These are phyloP conservation scores for Yamadazyma aaseri DNA, from an alignment of 1,139 yeast genomes.

Conservation along the genomic window DNA sequence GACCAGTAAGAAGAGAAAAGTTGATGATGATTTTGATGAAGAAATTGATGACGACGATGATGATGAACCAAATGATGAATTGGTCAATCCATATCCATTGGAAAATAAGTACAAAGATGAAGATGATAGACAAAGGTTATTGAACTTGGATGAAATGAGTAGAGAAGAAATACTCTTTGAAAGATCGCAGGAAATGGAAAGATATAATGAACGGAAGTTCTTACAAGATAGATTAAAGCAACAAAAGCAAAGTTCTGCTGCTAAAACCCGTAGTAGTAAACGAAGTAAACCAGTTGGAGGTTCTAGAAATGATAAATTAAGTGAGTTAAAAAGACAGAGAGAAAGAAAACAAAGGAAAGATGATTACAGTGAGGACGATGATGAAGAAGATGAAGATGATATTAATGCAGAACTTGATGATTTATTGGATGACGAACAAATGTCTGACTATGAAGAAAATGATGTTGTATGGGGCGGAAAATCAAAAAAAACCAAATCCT, in stretches of 20 bases:
- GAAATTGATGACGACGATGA: conserved; percentile 25
- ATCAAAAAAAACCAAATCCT: conserved; percentile 23
- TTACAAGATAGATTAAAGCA: conserved; percentile 77
- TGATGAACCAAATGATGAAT: conserved; percentile 30
- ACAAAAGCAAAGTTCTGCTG: conserved; percentile 38
- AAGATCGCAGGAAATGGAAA: conserved; percentile 88
- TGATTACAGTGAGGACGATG: conserved; percentile 43
- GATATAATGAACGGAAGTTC: conserved; percentile 76
- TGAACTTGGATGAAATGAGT: conserved; percentile 83
- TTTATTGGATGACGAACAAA: conserved; percentile 34
- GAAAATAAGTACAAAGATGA: conserved; percentile 91
- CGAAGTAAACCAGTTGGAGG: conserved; percentile 27
- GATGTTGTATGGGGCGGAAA: conserved; percentile 55
- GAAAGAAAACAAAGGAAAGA: conserved; percentile 53
- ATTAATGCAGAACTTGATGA: conserved; percentile 45
- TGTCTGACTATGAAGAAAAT: conserved; percentile 34
- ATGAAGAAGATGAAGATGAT: conserved; percentile 33
- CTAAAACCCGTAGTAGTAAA: conserved; percentile 24
- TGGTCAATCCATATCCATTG: conserved; percentile 80
- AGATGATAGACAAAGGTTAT: conserved; percentile 64
- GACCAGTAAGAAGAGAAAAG: conserved; percentile 16
- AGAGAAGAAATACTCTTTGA: conserved; percentile 90
- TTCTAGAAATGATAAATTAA: conserved; percentile 55
- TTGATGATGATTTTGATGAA: conserved; percentile 22
- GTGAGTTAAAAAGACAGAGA: conserved; percentile 83